Conservation (phyloP, 2,329 filamentous ascomycete genomes). For the Botryotinia convoluta region DNA sequence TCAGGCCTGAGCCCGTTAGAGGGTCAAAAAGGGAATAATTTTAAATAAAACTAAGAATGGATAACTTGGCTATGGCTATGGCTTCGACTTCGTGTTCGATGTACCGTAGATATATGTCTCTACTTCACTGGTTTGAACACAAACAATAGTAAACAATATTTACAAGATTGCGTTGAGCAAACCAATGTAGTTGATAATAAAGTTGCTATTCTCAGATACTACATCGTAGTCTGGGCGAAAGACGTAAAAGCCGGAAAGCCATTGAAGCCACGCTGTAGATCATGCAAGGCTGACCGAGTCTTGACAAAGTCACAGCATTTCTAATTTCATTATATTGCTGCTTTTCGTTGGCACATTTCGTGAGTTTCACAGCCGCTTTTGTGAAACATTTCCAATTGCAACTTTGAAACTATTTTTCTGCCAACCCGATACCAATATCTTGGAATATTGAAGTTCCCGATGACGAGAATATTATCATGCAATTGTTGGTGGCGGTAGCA, state of each 20-base stretch:
- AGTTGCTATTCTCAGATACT: background rate
- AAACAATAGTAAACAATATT: background rate
- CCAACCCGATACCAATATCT: background rate
- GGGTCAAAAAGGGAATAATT: background rate
- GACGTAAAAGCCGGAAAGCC: background rate
- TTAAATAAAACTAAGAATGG: background rate
- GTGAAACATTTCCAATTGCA: constrained; percentile 11
- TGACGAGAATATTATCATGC: background rate
- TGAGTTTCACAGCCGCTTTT: background rate
- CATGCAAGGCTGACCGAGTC: constrained; percentile 9
- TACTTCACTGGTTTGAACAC: background rate
- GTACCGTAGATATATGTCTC: constrained; percentile 7
- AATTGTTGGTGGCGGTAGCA: background rate
- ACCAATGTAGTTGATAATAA: background rate
- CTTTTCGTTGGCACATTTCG: constrained; percentile 5
- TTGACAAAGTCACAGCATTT: background rate
- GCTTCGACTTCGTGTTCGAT: constrained; percentile 1
- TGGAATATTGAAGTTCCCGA: constrained; percentile 7
- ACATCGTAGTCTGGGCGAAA: background rate
- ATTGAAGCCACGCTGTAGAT: constrained; percentile 1
- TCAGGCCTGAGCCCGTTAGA: background rate
- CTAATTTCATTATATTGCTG: constrained; percentile 1
- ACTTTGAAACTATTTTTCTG: background rate
- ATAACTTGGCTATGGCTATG: background rate
- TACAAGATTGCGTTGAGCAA: background rate